These are phyloP conservation scores for Apiotrichum mycotoxinovorans DNA, from an alignment of 1,284 basidiomycete genomes.

Conservation along the genomic window DNA sequence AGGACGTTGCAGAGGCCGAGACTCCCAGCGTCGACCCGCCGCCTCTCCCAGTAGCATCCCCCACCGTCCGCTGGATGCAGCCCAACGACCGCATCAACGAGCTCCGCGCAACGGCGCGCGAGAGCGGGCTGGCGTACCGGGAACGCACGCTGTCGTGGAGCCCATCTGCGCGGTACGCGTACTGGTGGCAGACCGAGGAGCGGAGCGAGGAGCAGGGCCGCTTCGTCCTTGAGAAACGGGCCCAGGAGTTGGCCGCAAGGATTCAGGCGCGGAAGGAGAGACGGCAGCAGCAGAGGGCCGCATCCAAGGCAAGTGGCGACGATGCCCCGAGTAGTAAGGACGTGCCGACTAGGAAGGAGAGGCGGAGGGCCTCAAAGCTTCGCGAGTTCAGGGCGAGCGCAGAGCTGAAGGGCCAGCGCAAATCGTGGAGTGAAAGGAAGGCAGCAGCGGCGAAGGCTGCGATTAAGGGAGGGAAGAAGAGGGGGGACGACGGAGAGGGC, in stretches of 20 bases:
- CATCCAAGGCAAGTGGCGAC: no score
- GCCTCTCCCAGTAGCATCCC: no score
- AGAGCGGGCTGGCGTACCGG: constrained; percentile 34
- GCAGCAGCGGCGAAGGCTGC: no score
- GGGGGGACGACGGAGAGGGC: no score
- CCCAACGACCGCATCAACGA: constrained; percentile 25
- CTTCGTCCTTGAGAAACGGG: neutral
- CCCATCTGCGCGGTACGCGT: neutral
- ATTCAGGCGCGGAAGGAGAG: neutral
- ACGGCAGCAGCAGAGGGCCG: neutral
- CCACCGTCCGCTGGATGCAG: constrained; percentile 29
- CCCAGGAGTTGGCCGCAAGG: neutral
- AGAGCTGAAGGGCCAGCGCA: neutral
- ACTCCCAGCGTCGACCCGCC: neutral
- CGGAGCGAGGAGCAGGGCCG: neutral
- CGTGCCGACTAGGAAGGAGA: no score
- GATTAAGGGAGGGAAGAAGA: no score
- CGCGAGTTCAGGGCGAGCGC: neutral
- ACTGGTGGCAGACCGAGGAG: neutral
- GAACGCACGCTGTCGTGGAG: constrained; percentile 25
- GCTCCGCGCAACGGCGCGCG: constrained; percentile 29
- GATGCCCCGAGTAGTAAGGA: no score
- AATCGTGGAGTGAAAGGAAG: neutral
- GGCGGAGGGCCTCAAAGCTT: neutral
- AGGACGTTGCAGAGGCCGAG: neutral